phyloP scores from a whole-genome alignment of 352 stramenopile species.

The Phytophthora megakarya region DNA sequence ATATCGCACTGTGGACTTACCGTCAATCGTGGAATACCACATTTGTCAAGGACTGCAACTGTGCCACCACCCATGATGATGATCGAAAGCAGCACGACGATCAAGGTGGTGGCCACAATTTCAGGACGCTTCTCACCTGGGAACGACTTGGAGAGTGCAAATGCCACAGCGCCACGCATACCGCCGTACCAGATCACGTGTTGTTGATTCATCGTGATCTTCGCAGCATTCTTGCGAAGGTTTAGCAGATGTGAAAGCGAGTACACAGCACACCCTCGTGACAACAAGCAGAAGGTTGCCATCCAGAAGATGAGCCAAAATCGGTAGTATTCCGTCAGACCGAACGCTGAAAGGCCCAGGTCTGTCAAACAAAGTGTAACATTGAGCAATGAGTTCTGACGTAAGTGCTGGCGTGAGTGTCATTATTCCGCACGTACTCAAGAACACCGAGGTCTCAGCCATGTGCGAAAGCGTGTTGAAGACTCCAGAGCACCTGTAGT shows the following conservation, averaged over 20 bases:
- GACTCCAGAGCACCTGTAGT: slow-evolving; percentile 72
- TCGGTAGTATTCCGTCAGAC: slow-evolving; percentile 74
- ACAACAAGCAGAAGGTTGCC: slow-evolving; percentile 83
- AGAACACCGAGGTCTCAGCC: slow-evolving; percentile 92
- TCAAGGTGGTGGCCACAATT: slow-evolving; percentile 91
- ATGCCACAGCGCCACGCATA: slow-evolving; percentile 93
- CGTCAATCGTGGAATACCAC: slow-evolving; percentile 86
- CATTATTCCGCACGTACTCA: slow-evolving; percentile 61
- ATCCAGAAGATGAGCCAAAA: slow-evolving; percentile 90
- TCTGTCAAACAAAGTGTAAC: slow-evolving; percentile 47
- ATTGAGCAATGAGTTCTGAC: not conserved
- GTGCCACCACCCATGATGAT: slow-evolving; percentile 92
- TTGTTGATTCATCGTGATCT: slow-evolving; percentile 89
- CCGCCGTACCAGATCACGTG: slow-evolving; percentile 96
- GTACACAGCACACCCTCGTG: slow-evolving; percentile 88
- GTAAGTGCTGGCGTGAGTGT: not conserved
- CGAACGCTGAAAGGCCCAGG: slow-evolving; percentile 91
- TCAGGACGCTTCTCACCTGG: slow-evolving; percentile 84
- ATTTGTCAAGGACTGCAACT: slow-evolving; percentile 83
- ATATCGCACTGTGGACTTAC: slow-evolving; percentile 38
- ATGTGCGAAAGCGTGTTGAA: slow-evolving; percentile 93
- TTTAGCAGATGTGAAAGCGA: slow-evolving; percentile 82
- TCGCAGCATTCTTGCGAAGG: slow-evolving; percentile 52
- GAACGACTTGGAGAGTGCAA: slow-evolving; percentile 91
- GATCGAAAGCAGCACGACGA: slow-evolving; percentile 92